Conservation (phyloP, 1,284 basidiomycete species). For the Melanopsichium pennsylvanicum region DNA sequence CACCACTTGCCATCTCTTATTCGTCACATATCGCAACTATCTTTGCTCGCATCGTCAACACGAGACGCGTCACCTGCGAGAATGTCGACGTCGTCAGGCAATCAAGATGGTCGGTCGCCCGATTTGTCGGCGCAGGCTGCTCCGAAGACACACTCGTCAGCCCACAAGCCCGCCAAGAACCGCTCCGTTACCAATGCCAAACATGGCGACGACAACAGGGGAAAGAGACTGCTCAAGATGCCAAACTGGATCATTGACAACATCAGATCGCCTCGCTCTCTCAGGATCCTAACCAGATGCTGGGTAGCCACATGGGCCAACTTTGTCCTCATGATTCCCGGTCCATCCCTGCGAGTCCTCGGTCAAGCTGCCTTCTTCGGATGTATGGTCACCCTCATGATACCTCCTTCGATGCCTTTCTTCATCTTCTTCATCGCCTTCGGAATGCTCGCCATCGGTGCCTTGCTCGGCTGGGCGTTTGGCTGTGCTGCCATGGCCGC, state of each 20-base stretch:
- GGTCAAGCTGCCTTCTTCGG: constrained; percentile 64
- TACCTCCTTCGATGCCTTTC: constrained; percentile 59
- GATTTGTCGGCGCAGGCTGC: background rate
- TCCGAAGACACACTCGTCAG: background rate
- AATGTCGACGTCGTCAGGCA: constrained; percentile 3
- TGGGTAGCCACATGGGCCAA: constrained; percentile 62
- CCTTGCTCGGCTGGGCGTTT: constrained; percentile 78
- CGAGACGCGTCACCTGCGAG: background rate
- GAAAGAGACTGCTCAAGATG: constrained; percentile 12
- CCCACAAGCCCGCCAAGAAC: background rate
- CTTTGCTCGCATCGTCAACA: too few species aligned
- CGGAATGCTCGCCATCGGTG: constrained; percentile 71
- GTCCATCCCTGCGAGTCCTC: constrained; percentile 42
- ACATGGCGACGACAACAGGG: background rate
- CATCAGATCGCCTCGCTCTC: constrained; percentile 34
- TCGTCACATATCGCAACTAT: too few species aligned
- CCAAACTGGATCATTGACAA: constrained; percentile 47
- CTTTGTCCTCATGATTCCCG: constrained; percentile 61
- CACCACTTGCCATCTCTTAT: too few species aligned
- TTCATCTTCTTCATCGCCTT: constrained; percentile 67
- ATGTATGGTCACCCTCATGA: constrained; percentile 54
- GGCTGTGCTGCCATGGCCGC: constrained; percentile 77
- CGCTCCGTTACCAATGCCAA: background rate
- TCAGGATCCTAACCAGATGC: constrained; percentile 38
- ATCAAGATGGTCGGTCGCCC: background rate